Conservation (phyloP, 352 stramenopile genomes). For the Pythium phragmiticola region DNA sequence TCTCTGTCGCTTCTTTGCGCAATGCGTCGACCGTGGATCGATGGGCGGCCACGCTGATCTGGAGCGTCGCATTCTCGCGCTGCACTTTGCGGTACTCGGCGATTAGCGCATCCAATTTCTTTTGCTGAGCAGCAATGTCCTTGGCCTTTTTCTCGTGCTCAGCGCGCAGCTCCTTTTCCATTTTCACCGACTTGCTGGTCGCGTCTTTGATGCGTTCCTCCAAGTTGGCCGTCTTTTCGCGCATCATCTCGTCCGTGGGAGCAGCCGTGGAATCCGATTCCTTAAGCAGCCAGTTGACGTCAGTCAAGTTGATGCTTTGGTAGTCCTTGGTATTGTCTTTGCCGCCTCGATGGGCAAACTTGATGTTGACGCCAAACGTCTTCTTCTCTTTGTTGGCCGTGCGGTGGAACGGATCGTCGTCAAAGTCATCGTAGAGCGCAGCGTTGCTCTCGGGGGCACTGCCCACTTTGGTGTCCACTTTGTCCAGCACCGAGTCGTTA, state of each 20-base stretch:
- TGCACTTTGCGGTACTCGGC: conserved; percentile 82
- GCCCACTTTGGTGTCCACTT: conserved; percentile 27
- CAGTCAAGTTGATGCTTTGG: conserved; percentile 78
- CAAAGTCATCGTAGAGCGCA: conserved; percentile 32
- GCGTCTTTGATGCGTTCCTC: conserved; percentile 88
- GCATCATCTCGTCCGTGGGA: conserved; percentile 82
- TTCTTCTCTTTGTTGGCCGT: conserved; percentile 85
- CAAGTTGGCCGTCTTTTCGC: conserved; percentile 86
- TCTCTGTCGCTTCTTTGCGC: conserved; percentile 87
- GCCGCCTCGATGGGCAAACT: conserved; percentile 73
- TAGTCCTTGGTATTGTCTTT: conserved; percentile 91
- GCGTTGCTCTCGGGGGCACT: conserved; percentile 31
- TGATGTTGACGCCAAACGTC: conserved; percentile 84
- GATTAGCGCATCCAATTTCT: conserved; percentile 79
- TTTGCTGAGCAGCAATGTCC: conserved; percentile 68
- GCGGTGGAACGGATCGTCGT: conserved; percentile 85
- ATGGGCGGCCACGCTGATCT: conserved; percentile 61
- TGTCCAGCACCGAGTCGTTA: conserved; percentile 34
- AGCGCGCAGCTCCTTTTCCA: conserved; percentile 70
- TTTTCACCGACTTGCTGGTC: conserved; percentile 55
- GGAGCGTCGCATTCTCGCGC: conserved; percentile 75
- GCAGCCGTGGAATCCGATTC: conserved; percentile 67
- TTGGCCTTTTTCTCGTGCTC: conserved; percentile 77
- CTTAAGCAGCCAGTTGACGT: conserved; percentile 86
- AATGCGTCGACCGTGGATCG: conserved; percentile 67